phyloP scores from a whole-genome alignment of 495 filamentous ascomycete species.

The Penicillium cataractarum region DNA sequence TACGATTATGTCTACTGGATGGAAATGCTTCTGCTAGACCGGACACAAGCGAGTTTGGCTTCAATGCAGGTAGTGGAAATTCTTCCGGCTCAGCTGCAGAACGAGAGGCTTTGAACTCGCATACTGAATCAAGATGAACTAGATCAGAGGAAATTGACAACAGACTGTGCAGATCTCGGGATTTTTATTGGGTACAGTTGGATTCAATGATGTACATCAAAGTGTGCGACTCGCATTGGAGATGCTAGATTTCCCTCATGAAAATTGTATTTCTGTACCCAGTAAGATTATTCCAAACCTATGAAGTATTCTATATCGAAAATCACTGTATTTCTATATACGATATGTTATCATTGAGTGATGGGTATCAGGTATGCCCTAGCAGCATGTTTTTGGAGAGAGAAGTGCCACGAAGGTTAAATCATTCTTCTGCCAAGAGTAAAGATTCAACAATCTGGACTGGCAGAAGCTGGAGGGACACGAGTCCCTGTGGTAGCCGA shows the following conservation, averaged over 20 bases:
- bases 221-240: neutral
- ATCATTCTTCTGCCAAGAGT: neutral
- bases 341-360: neutral
- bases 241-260: neutral
- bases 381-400: neutral
- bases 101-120: neutral
- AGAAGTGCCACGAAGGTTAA: neutral
- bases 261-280: neutral
- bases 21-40: neutral
- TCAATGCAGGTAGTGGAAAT: neutral
- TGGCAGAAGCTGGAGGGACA: neutral
- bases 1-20: neutral
- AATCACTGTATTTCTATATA: conserved; percentile 16
- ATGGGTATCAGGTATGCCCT: conserved; percentile 16
- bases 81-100: neutral
- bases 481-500: neutral
- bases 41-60: neutral
- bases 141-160: neutral
- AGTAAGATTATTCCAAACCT: too few relatives aligned
- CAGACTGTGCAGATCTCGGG: neutral
- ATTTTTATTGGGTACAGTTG: neutral
- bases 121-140: too few relatives aligned
- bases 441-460: neutral
- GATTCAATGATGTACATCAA: neutral
- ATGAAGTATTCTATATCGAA: conserved; percentile 16